Evolutionary conservation across 2,329 filamentous ascomycete genomes (phyloP), one percentile per base, ranked within the genome.

Genomic region (Stachybotrys chartarum): DNA sequence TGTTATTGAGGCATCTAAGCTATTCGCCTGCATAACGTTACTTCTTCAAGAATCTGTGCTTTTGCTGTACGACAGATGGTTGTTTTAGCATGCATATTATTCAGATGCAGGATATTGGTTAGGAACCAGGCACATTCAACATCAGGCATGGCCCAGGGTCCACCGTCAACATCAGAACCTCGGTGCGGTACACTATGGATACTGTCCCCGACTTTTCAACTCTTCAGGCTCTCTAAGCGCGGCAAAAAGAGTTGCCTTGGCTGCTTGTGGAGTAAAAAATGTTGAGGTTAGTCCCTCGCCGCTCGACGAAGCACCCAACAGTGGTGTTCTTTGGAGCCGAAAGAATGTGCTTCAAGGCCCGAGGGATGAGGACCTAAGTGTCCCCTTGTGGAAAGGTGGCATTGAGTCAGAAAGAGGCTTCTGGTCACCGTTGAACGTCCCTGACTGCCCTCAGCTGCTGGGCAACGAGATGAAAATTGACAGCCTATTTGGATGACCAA

Each of bases 261-360:
- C 35, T 6, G 46, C 55, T 11, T 51, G 55, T 11, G 31, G 45
- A 1, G 47, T 47, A 1, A 11, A 32, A 17, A 47, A 56, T 14
- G 16, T 56, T 30, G 50, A 56, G 8, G 47, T 59, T n/a, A 58
- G 51, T 0, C 51, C 59, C 11, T 53, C 54, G 7, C 24, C 58
- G 7, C 58, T 57, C 5, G 42, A 54, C n/a, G 32, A 51, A 7
- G 54, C 39, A 1, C 31, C 52, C 1, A 52, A 61, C 30, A 60
- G 57, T n/a, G 61, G 59, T n/a, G 59, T 57, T 30, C 11, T 63
- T 1, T 63, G 61, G 60, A 63, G 60, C 32, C 60, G 60, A 30
- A 63, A 63, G 56, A 32, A 61, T 12, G 54, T 59, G 4, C 55
- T 63, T n/a, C 32, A 55, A 3, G 61, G 60, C 10, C 52, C 31